phyloP scores from a whole-genome alignment of 202 grass and related monocot species.

The Schoenoplectus tabernaemontani region DNA sequence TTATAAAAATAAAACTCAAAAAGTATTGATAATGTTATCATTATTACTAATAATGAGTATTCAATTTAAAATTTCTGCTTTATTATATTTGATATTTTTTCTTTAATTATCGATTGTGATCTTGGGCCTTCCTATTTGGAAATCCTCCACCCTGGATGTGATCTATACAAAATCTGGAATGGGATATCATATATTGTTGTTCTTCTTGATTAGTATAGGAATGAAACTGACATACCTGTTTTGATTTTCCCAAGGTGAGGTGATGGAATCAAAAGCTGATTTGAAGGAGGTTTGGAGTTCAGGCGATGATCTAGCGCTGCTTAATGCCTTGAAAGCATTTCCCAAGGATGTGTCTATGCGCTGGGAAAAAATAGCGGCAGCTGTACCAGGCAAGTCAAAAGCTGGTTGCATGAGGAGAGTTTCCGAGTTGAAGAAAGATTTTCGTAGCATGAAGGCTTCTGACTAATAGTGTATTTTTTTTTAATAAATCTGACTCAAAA shows the following conservation, averaged over 20 bases:
- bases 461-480: constrained; percentile 19
- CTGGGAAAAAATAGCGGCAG: constrained; percentile 79
- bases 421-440: constrained; percentile 67
- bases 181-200: neutral
- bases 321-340: constrained; percentile 86
- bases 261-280: constrained; percentile 17
- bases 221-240: neutral
- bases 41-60: too few relatives aligned
- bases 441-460: constrained; percentile 52
- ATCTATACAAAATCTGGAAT: neutral
- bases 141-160: neutral
- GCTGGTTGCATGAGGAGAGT: constrained; percentile 67
- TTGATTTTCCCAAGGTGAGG: constrained; percentile 12
- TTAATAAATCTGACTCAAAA: too few relatives aligned
- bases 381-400: constrained; percentile 70
- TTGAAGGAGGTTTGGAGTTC: constrained; percentile 43
- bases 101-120: too few relatives aligned
- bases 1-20: too few relatives aligned
- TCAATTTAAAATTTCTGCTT: too few relatives aligned
- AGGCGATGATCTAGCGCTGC: constrained; percentile 61
- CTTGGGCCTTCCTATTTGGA: too few relatives aligned
- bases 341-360: constrained; percentile 70
- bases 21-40: too few relatives aligned
- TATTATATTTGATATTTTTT: too few relatives aligned
- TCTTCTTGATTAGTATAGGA: neutral